Percentiles rank a stretch among this genome's conserved stretches.
Conservation (phyloP, 2,329 filamentous ascomycete genomes). For the Magnaporthiopsis rhizophila region DNA sequence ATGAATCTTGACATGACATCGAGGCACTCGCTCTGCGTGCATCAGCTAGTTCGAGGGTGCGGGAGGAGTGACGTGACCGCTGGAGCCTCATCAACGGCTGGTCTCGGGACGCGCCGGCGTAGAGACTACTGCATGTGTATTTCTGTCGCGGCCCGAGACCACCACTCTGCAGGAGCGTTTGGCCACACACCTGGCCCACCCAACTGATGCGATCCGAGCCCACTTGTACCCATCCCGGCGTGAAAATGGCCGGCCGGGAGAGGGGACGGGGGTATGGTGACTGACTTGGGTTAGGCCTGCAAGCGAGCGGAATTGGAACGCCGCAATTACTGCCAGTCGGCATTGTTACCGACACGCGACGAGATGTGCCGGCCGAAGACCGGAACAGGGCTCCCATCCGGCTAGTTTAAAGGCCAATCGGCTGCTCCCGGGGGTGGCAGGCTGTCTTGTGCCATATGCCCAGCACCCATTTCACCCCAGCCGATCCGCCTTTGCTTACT, state of each 20-base stretch:
- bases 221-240: not conserved
- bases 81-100: not conserved
- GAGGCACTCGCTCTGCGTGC: not conserved
- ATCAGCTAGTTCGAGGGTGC: not conserved
- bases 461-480: not conserved
- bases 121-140: not conserved
- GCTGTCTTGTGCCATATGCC: not conserved
- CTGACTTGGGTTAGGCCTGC: not conserved
- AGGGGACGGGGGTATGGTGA: not conserved
- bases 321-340: not conserved
- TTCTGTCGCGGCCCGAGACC: not conserved
- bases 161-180: not conserved
- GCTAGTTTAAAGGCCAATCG: not conserved
- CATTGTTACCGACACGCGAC: not conserved
- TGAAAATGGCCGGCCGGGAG: not conserved
- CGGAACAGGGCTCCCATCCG: not conserved
- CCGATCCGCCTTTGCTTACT: not conserved
- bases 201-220: no score
- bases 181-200: not conserved
- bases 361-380: not conserved
- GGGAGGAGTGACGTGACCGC: not conserved
- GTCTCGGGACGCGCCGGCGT: not conserved
- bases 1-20: not conserved
- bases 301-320: not conserved
- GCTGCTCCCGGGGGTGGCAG: not conserved